Base-by-base conservation (phyloP, 805 yeast genomes). In the Starmerella gropengiesseri region DNA sequence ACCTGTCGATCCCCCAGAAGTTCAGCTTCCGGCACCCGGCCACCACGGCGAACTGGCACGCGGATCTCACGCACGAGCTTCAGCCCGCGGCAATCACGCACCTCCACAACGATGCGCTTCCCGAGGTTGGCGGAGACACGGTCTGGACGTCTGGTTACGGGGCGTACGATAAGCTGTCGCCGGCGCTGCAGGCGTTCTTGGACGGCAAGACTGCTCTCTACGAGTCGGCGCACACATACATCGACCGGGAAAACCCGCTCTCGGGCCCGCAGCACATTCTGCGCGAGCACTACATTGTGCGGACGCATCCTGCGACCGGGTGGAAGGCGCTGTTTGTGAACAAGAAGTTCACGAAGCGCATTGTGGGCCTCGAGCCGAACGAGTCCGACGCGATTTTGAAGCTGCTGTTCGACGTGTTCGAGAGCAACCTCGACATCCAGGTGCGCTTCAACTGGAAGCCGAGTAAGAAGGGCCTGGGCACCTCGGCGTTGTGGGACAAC, bases 1-100 rank as follows among this genome's bases (percentile, higher is more conserved):
- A 58, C 70, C 74, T 49, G 40, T 45, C 23, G 81, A 75, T 57
- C 44, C 51, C 28, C 48, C 45, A 28, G 54, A 52, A 26, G 54
- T 57, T 37, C 56, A 55, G 35, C 55, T 58, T 26, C 49, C 53
- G 59, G 57, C 30, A 56, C 43, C 54, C 51, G 53, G 22, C 53
- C 41, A 39, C 52, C 48, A 28, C 57, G 39, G 43, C 52, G 9
- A 41, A 45, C 34, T 81, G 84, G 82, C 91, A 82, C 60, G 70
- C 82, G 9, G 93, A 82, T 58, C 78, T 79, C 32, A 73, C 84
- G 20, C 81, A 78, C 59, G 91, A 81, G 60, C 69, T 69, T 39
- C 83, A 77, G 56, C 81, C 87, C 11, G 80, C 89, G 12, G 81
- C 81, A 13, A 65, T 72, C 44, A 81, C 93, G 0, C 71, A 78